These are phyloP conservation scores for Barbarea vulgaris DNA, from an alignment of 345 rosid genomes.

Conservation along the genomic window DNA sequence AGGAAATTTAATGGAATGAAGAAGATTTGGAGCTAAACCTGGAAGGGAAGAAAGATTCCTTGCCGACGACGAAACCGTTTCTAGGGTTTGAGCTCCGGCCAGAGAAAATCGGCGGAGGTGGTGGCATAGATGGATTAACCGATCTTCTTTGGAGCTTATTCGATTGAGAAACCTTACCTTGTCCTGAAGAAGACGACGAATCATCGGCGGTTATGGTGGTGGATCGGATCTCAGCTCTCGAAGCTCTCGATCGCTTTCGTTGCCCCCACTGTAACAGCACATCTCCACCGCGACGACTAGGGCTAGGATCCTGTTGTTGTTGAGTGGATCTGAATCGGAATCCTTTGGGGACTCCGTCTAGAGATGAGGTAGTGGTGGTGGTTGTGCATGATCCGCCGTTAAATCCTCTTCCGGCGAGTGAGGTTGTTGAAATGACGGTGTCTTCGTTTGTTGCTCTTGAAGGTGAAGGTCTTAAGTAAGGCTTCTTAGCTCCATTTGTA, in stretches of 20 bases:
- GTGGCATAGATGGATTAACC: constrained; percentile 42
- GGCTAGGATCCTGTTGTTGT: constrained; percentile 24
- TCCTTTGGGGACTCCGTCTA: constrained; percentile 35
- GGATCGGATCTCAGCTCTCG: constrained; percentile 58
- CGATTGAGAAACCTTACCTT: constrained; percentile 42
- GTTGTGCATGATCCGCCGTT: constrained; percentile 43
- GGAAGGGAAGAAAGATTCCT: constrained; percentile 41
- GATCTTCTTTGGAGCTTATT: constrained; percentile 44
- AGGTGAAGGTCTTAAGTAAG: constrained; percentile 45
- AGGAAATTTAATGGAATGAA: background rate
- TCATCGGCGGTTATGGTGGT: constrained; percentile 48
- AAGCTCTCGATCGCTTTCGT: constrained; percentile 60
- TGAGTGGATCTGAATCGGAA: constrained; percentile 39
- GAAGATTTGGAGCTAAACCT: constrained; percentile 43
- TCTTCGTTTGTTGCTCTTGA: constrained; percentile 38
- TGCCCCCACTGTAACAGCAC: constrained; percentile 72
- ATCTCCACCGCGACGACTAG: constrained; percentile 49
- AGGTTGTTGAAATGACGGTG: constrained; percentile 18
- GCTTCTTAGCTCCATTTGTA: constrained; percentile 47
- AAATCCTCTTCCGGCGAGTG: constrained; percentile 38
- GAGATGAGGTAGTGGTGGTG: constrained; percentile 16
- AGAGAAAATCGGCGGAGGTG: constrained; percentile 32
- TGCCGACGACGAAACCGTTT: constrained; percentile 45
- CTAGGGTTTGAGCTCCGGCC: constrained; percentile 37
- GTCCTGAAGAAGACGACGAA: constrained; percentile 54